Base-by-base conservation (phyloP, 1,139 yeast genomes). In the Yamadazyma friedrichii region DNA sequence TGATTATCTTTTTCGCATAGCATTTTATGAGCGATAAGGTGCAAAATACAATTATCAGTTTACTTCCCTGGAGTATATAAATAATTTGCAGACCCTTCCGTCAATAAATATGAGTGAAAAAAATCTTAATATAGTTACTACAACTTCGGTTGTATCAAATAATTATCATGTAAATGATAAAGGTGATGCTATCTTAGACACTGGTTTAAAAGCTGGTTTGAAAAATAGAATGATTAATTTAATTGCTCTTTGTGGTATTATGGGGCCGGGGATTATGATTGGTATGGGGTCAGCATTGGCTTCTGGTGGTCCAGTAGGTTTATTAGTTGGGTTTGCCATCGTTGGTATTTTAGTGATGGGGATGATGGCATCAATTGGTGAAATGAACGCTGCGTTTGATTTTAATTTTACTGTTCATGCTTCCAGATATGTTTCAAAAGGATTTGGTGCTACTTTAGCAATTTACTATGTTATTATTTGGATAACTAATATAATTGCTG, bases 201-300 rank as follows among this genome's bases (percentile, higher is more conserved):
- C 48, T 8, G 55, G 55, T 10, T 51, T 53, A 33, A 50, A 50
- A 43, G 58, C 72, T 50, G 59, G 59, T 24, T 58, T 68, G 40
- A 65, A 65, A 41, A 51, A 65, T 9, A 50, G 71, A 43, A 70
- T 64, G 44, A 50, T 65, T 38, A 76, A 82, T 48, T 76, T 84
- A 82, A 85, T 88, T 50, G 87, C 95, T 30, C 70, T 88, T 36
- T 95, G 94, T 16, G 88, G 94, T 24, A 84, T 89, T 47, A 84
- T 88, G 43, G 96, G 96, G 5, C 68, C 74, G 2, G 76, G 76
- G 11, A 59, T 67, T 22, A 58, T 62, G 42, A 58, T 62, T 8
- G 67, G 67, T 15, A 50, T 61, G 20, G 64, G 63, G 4, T 44
- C 55, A 28, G 73, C 73, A 22, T 61, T 83, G 35, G 53, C 62